Percentiles rank a stretch among this genome's conserved stretches.
Evolutionary conservation across 495 filamentous ascomycete genomes (phyloP).

Genomic region (Bombardia bombarda): DNA sequence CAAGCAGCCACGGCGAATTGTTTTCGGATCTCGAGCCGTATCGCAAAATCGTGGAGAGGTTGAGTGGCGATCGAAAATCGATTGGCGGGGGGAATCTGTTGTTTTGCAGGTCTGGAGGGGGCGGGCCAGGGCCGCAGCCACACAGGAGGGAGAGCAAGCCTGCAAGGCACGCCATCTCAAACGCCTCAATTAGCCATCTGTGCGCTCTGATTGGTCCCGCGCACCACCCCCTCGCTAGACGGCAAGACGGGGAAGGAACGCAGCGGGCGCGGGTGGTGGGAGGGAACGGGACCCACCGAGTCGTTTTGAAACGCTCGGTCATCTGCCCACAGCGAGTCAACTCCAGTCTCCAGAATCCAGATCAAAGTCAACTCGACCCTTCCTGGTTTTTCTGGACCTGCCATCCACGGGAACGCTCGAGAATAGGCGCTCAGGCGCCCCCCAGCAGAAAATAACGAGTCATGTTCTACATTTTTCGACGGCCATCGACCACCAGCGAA

Average conservation of each 20-base stretch:
- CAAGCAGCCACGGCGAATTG: no score
- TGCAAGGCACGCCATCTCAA: conserved; percentile 15
- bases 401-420: no score
- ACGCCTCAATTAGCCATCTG: conserved; percentile 4
- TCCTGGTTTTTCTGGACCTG: no score
- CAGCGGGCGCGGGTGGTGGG: background rate
- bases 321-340: background rate
- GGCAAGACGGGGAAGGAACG: background rate
- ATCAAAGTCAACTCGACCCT: no score
- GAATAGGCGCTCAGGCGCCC: no score
- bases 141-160: conserved; percentile 4
- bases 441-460: no score
- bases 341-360: no score
- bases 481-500: no score
- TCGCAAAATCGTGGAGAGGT: background rate
- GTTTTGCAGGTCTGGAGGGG: background rate
- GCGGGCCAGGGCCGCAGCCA: conserved; percentile 4
- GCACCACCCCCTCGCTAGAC: background rate
- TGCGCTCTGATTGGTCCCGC: background rate
- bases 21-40: no score
- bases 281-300: conserved; percentile 3
- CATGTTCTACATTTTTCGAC: no score
- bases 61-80: conserved; percentile 1
- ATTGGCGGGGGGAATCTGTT: conserved; percentile 7
- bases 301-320: conserved; percentile 12